phyloP scores from a whole-genome alignment of 73 alveolate genomes.

The Paramecium octaurelia region DNA sequence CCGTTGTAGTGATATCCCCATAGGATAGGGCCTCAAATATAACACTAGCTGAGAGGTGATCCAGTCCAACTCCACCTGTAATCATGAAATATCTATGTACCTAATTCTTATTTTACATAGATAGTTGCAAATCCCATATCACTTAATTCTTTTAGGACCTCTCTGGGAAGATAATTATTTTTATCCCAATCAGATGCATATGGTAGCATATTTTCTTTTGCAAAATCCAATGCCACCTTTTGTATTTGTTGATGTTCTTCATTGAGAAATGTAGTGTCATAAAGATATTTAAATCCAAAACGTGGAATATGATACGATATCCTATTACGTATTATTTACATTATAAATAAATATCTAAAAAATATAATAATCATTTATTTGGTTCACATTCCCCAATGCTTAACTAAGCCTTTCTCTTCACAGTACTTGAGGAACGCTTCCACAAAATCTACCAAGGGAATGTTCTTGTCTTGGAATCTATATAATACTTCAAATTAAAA shows the following conservation, averaged over 20 bases:
- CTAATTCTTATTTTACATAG: not conserved
- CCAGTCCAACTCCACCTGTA: not conserved
- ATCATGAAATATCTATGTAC: not conserved
- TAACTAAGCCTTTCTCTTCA: not conserved
- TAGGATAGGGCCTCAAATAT: slow-evolving; percentile 39
- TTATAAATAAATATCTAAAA: not conserved
- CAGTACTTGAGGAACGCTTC: not conserved
- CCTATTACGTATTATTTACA: not conserved
- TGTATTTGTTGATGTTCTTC: not conserved
- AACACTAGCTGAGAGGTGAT: not conserved
- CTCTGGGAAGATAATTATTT: not conserved
- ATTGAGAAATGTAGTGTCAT: not conserved
- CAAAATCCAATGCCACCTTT: not conserved
- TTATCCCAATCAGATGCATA: not conserved
- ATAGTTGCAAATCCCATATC: not conserved
- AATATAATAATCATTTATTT: not conserved
- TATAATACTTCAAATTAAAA: not conserved
- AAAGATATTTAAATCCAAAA: not conserved
- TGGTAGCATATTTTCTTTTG: not conserved
- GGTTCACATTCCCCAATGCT: not conserved
- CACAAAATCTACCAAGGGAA: slow-evolving; percentile 10
- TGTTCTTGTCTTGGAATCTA: not conserved
- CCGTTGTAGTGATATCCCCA: slow-evolving; percentile 79
- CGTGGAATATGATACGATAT: not conserved
- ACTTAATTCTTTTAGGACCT: not conserved